Evolutionary conservation across 148 eudicot genomes (phyloP).

Genomic region (Diospyros lotus): DNA sequence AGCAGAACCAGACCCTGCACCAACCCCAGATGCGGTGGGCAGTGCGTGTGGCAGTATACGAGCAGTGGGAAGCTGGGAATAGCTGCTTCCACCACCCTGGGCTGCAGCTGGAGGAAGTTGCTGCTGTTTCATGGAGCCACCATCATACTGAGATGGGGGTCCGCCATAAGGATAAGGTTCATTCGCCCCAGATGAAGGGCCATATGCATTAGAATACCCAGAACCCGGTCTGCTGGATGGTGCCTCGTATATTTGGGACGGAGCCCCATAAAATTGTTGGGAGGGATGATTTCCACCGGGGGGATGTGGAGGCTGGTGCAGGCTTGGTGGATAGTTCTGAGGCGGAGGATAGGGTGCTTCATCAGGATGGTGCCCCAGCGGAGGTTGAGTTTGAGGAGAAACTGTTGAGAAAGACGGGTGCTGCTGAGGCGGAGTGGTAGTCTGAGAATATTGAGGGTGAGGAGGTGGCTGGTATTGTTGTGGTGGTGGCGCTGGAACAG

Average conservation of each 20-base stretch:
- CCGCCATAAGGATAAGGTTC: constrained; percentile 60
- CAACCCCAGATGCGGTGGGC: constrained; percentile 25
- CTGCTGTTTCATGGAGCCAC: constrained; percentile 54
- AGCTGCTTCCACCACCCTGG: constrained; percentile 40
- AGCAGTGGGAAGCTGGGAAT: constrained; percentile 74
- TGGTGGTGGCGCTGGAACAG: constrained; percentile 37
- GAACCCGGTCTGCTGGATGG: constrained; percentile 49
- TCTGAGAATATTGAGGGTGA: constrained; percentile 40
- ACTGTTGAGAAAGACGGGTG: constrained; percentile 36
- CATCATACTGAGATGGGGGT: constrained; percentile 53
- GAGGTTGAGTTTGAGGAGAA: constrained; percentile 33
- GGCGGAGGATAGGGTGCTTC: constrained; percentile 47
- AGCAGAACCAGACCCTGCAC: constrained; percentile 52
- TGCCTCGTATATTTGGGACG: constrained; percentile 57
- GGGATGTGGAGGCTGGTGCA: constrained; percentile 44
- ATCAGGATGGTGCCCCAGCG: constrained; percentile 48
- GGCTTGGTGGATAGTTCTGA: constrained; percentile 42
- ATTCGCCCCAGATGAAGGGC: constrained; percentile 41
- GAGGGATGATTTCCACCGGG: constrained; percentile 40
- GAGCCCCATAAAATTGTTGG: constrained; percentile 51
- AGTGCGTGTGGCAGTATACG: constrained; percentile 28
- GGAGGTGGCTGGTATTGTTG: constrained; percentile 38
- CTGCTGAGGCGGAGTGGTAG: constrained; percentile 48
- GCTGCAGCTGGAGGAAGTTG: constrained; percentile 33
- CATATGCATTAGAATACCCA: constrained; percentile 47